Evolutionary conservation across 73 alveolate species (phyloP).

Genomic region (Paramecium tetraurelia): DNA sequence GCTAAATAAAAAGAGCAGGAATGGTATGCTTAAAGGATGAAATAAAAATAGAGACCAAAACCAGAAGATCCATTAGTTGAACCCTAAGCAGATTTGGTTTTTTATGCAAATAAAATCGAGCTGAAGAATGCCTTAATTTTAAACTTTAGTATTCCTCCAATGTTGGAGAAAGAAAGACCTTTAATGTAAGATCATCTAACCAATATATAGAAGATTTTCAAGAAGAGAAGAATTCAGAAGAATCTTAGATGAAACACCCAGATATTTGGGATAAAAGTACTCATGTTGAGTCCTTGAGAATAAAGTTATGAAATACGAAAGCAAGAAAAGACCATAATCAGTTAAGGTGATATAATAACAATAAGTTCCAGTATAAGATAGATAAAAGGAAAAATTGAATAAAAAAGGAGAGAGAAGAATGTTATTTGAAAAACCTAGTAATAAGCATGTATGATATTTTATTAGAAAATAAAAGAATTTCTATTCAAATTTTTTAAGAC

Average conservation of each 20-base stretch:
- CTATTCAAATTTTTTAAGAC: constrained; percentile 28
- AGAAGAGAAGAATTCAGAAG: neutral
- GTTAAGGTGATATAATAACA: neutral
- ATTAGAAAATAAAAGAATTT: constrained; percentile 21
- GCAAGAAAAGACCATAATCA: neutral
- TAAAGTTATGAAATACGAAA: neutral
- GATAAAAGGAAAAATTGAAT: neutral
- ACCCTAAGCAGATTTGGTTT: neutral
- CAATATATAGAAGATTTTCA: constrained; percentile 16
- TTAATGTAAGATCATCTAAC: neutral
- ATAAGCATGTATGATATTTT: neutral
- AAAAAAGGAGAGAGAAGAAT: constrained; percentile 27
- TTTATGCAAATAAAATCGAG: constrained; percentile 4
- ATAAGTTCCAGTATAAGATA: neutral
- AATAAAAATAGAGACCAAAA: neutral
- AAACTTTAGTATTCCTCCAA: constrained; percentile 9
- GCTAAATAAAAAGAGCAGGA: neutral
- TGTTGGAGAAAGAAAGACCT: constrained; percentile 12
- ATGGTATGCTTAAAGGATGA: constrained; percentile 29
- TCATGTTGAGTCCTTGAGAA: constrained; percentile 2
- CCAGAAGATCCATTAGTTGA: constrained; percentile 37
- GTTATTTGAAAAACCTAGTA: constrained; percentile 40
- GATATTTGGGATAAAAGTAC: constrained; percentile 54
- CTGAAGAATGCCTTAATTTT: neutral
- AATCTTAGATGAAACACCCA: constrained; percentile 32